Evolutionary conservation across 441 rosid genomes (phyloP).

Genomic region (Populus hybrid): DNA sequence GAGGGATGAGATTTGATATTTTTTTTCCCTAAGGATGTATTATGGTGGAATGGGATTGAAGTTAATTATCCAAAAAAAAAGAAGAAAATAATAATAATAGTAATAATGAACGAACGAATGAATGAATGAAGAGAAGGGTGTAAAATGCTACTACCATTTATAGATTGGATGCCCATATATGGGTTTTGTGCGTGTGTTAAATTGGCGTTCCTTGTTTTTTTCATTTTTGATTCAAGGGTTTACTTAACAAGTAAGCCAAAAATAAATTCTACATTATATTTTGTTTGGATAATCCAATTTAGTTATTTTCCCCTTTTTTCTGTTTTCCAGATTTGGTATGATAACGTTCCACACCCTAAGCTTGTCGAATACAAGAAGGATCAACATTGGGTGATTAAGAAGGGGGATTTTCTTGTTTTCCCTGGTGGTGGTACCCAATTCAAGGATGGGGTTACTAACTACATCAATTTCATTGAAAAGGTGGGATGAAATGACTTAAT

Average conservation of each 20-base stretch:
- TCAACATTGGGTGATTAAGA: constrained; percentile 78
- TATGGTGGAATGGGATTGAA: not conserved
- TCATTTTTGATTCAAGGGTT: not conserved
- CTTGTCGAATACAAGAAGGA: constrained; percentile 93
- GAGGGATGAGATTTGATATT: not conserved
- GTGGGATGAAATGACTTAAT: constrained; percentile 28
- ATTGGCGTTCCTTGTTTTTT: not conserved
- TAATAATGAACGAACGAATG: not conserved
- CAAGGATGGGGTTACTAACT: constrained; percentile 65
- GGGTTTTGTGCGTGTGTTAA: not conserved
- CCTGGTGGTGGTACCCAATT: constrained; percentile 98
- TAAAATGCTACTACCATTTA: not conserved
- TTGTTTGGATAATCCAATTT: not conserved
- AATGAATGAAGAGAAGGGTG: not conserved
- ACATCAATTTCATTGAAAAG: constrained; percentile 57
- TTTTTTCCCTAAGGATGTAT: not conserved
- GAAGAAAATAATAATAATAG: not conserved
- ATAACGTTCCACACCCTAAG: constrained; percentile 84
- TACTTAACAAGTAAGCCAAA: not conserved
- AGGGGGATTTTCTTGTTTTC: constrained; percentile 62
- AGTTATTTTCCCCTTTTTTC: constrained; percentile 1
- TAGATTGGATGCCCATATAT: not conserved
- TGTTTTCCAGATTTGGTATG: constrained; percentile 63
- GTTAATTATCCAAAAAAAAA: not conserved
- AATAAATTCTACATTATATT: not conserved